Evolutionary conservation across 106 monocot genomes (phyloP).

Genomic region (Phalaenopsis equestris): DNA sequence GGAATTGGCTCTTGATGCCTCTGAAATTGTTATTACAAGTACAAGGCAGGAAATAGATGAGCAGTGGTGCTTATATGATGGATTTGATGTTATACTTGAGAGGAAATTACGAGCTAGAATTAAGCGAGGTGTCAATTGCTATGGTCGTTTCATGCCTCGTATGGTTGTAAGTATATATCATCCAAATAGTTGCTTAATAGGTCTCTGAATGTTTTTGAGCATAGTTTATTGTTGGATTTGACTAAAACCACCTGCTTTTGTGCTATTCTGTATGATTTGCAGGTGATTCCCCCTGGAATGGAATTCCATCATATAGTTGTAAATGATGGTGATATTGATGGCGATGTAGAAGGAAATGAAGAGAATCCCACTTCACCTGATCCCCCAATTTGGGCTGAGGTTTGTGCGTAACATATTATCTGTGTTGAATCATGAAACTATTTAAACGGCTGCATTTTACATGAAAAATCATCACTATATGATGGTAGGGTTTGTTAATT

Average conservation of each 20-base stretch:
- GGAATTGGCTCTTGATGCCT: constrained; percentile 78
- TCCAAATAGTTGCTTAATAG: neutral
- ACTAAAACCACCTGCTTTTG: neutral
- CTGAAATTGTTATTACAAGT: constrained; percentile 83
- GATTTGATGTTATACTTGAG: constrained; percentile 83
- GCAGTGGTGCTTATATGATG: constrained; percentile 95
- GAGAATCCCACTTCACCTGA: constrained; percentile 60
- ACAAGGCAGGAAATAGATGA: constrained; percentile 95
- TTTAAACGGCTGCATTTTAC: neutral
- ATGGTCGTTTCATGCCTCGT: constrained; percentile 90
- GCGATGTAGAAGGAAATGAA: constrained; percentile 58
- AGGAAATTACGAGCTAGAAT: constrained; percentile 87
- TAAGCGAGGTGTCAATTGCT: constrained; percentile 89
- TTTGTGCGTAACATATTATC: constrained; percentile 5
- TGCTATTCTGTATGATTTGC: neutral
- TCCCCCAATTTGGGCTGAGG: constrained; percentile 94
- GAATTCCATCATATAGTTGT: constrained; percentile 69
- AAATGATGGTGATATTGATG: constrained; percentile 63
- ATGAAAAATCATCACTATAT: constrained; percentile 1
- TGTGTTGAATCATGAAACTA: neutral
- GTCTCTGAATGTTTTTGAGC: neutral
- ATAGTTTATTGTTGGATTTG: neutral
- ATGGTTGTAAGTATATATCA: constrained; percentile 67
- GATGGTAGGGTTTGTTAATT: neutral
- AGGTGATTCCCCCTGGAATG: constrained; percentile 98